phyloP scores from a whole-genome alignment of 306 rosid genomes.

The Prinsepia uniflora region DNA sequence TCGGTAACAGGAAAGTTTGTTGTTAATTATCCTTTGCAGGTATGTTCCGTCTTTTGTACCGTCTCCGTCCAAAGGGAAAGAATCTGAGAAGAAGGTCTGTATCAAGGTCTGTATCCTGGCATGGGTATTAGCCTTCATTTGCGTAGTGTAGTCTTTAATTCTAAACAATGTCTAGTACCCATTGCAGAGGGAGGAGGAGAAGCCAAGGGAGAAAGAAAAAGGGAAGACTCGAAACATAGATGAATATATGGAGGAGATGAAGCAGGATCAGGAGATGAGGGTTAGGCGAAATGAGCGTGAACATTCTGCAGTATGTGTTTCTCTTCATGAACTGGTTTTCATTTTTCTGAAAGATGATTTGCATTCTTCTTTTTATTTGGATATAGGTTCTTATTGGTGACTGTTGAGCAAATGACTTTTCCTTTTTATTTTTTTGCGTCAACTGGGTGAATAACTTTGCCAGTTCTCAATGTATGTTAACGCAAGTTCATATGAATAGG shows the following conservation, averaged over 20 bases:
- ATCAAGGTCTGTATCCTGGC: conserved; percentile 50
- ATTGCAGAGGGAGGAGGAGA: conserved; percentile 86
- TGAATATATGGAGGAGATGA: conserved; percentile 95
- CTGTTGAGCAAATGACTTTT: background rate
- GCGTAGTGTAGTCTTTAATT: conserved; percentile 14
- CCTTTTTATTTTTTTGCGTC: background rate
- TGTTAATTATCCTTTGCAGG: conserved; percentile 60
- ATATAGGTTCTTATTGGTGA: background rate
- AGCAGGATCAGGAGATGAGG: conserved; percentile 94
- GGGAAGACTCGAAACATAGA: conserved; percentile 89
- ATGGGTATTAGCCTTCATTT: conserved; percentile 16
- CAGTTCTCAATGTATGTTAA: background rate
- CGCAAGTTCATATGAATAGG: background rate
- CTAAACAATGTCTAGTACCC: conserved; percentile 29
- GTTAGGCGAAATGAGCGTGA: conserved; percentile 94
- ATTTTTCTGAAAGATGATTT: background rate
- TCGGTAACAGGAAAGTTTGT: conserved; percentile 37
- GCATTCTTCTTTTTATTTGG: background rate
- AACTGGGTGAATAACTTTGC: background rate
- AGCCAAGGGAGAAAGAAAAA: conserved; percentile 84
- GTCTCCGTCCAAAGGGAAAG: conserved; percentile 96
- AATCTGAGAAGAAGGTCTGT: conserved; percentile 86
- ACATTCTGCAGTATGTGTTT: conserved; percentile 55
- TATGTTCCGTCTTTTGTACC: conserved; percentile 96
- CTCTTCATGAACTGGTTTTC: conserved; percentile 10